Evolutionary conservation across 139 green algal genomes (phyloP).

Genomic region (Coelastrella sp.): DNA sequence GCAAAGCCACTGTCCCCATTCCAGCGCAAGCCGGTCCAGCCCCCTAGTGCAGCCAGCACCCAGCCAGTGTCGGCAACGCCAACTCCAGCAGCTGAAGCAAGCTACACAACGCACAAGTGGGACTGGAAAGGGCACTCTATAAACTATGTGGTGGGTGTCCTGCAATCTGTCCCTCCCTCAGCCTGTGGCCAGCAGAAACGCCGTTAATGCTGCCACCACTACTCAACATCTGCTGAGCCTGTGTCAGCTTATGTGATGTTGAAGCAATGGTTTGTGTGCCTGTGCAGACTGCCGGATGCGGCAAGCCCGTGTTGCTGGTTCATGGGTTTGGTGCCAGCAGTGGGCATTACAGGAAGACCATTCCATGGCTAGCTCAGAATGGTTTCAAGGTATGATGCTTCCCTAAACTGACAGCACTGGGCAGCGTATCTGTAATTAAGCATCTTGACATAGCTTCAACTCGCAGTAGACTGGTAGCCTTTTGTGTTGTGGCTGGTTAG

Average conservation of each 20-base stretch:
- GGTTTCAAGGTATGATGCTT: conserved; percentile 59
- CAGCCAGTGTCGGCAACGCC: background rate
- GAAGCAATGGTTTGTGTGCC: too few species aligned
- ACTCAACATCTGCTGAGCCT: too few species aligned
- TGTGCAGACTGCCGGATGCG: conserved; percentile 62
- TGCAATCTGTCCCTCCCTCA: too few species aligned
- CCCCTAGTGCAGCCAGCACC: background rate
- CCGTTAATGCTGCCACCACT: too few species aligned
- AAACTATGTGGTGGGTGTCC: conserved; percentile 45
- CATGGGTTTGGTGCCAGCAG: conserved; percentile 84
- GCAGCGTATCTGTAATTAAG: too few species aligned
- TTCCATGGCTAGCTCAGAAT: conserved; percentile 60
- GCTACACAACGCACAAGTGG: conserved; percentile 58
- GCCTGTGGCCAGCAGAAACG: too few species aligned
- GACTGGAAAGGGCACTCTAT: conserved; percentile 52
- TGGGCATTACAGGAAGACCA: conserved; percentile 77
- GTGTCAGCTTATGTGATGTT: too few species aligned
- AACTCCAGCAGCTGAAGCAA: background rate
- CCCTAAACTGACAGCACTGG: too few species aligned
- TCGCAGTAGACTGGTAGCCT: too few species aligned
- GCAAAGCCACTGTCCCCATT: background rate
- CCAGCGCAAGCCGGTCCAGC: background rate
- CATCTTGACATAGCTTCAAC: too few species aligned
- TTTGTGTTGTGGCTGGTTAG: too few species aligned
- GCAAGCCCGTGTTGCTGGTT: conserved; percentile 79